Conservation (phyloP, 495 filamentous ascomycete species). For the Xylaria acuta region DNA sequence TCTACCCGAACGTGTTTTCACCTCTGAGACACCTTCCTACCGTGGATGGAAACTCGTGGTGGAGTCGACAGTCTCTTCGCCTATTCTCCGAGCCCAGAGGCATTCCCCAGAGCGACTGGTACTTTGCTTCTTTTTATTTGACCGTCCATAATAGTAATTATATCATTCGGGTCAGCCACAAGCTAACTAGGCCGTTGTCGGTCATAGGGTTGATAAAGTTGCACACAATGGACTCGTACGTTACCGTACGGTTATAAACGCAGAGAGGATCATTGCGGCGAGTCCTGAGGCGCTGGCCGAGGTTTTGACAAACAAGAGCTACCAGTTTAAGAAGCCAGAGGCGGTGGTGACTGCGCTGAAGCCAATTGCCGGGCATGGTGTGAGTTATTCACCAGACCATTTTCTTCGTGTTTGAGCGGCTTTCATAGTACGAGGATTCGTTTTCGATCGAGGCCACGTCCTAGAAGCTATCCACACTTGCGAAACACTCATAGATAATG, state of each 20-base stretch:
- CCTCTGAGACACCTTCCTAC: constrained; percentile 66
- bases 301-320: constrained; percentile 64
- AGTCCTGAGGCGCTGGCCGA: constrained; percentile 64
- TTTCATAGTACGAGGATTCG: neutral
- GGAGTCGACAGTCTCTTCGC: constrained; percentile 55
- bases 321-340: constrained; percentile 71
- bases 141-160: neutral
- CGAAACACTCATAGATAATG: neutral
- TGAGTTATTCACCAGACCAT: neutral
- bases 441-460: neutral
- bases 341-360: constrained; percentile 57
- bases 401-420: neutral
- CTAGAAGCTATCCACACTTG: neutral
- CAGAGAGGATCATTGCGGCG: constrained; percentile 66
- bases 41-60: constrained; percentile 46
- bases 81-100: constrained; percentile 64
- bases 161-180: neutral
- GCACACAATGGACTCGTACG: constrained; percentile 72
- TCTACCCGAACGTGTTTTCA: constrained; percentile 70
- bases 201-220: constrained; percentile 62
- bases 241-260: constrained; percentile 65
- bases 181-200: constrained; percentile 10
- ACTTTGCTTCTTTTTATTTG: constrained; percentile 8
- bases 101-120: constrained; percentile 60
- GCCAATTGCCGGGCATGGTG: constrained; percentile 65